phyloP scores from a whole-genome alignment of 495 filamentous ascomycete species.

The Aspergillus taichungensis region DNA sequence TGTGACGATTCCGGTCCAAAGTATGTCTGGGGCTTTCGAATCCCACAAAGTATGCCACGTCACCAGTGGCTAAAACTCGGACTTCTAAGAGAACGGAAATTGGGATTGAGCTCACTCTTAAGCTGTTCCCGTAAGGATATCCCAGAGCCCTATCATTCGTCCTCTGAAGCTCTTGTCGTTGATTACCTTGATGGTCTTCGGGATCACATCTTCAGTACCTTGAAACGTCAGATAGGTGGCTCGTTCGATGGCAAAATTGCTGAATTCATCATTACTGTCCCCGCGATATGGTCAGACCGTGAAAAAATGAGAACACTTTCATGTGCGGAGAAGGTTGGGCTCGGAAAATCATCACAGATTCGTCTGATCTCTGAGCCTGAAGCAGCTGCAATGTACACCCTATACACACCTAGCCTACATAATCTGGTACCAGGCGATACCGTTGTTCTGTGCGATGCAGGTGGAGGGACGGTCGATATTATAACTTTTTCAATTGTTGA shows the following conservation, averaged over 20 bases:
- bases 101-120: conserved; percentile 9
- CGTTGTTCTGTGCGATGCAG: conserved; percentile 67
- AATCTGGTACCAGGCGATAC: conserved; percentile 52
- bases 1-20: conserved; percentile 18
- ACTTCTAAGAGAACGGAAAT: conserved; percentile 17
- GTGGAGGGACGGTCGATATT: conserved; percentile 68
- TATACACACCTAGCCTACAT: conserved; percentile 59
- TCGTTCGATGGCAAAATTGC: conserved; percentile 54
- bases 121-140: conserved; percentile 5
- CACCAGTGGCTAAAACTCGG: conserved; percentile 50
- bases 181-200: conserved; percentile 51
- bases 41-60: conserved; percentile 28
- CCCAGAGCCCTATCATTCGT: conserved; percentile 38
- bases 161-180: conserved; percentile 50
- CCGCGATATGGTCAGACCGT: conserved; percentile 63
- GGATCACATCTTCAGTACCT: conserved; percentile 14
- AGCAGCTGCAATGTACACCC: conserved; percentile 64
- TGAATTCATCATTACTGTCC: conserved; percentile 55
- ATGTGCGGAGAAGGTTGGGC: conserved; percentile 59
- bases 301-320: conserved; percentile 59
- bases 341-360: conserved; percentile 51
- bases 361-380: conserved; percentile 69
- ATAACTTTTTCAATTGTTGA: conserved; percentile 41
- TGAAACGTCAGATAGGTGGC: conserved; percentile 44
- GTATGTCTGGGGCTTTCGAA: conserved; percentile 42